A percentile compares a stretch with the other conserved stretches of the same genome.
Conservation (phyloP, 2,329 filamentous ascomycete genomes). For the Bipolaris victoriae region DNA sequence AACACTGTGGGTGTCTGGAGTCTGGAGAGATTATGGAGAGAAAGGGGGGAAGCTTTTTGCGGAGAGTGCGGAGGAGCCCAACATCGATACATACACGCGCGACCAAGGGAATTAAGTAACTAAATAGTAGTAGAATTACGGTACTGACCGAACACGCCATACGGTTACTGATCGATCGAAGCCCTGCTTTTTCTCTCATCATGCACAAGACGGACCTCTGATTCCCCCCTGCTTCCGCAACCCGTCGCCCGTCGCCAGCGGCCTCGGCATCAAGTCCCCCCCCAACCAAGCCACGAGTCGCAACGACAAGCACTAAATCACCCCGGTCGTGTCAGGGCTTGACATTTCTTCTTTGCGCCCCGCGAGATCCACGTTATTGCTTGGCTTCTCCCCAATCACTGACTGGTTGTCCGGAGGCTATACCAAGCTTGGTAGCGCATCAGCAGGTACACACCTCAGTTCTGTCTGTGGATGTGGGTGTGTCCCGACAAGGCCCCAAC, state of each 20-base stretch:
- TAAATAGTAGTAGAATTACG: no score
- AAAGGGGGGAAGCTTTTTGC: constrained; percentile 17
- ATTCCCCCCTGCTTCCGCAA: not conserved
- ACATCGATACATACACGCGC: not conserved
- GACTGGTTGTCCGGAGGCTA: constrained; percentile 22
- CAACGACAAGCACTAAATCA: constrained; percentile 24
- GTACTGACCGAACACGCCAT: no score
- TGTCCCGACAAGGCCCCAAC: constrained; percentile 8
- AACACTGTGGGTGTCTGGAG: constrained; percentile 19
- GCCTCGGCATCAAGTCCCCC: constrained; percentile 13
- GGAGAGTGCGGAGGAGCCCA: constrained; percentile 21
- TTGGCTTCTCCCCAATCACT: constrained; percentile 21
- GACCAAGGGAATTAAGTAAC: no score
- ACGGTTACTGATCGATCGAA: not conserved
- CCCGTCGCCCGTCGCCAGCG: not conserved
- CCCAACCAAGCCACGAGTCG: constrained; percentile 16
- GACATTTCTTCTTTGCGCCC: constrained; percentile 14
- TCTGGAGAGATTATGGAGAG: constrained; percentile 24
- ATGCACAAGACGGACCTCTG: not conserved
- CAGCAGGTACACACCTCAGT: constrained; percentile 8
- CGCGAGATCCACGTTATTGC: constrained; percentile 8
- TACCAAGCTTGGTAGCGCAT: constrained; percentile 24
- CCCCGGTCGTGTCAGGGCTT: constrained; percentile 28
- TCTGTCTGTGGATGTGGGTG: not conserved
- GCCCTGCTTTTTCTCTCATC: not conserved